Percentiles rank a stretch among this genome's conserved stretches.
Evolutionary conservation across 2,329 filamentous ascomycete species (phyloP).

Genomic region (Penicillium thymicola): DNA sequence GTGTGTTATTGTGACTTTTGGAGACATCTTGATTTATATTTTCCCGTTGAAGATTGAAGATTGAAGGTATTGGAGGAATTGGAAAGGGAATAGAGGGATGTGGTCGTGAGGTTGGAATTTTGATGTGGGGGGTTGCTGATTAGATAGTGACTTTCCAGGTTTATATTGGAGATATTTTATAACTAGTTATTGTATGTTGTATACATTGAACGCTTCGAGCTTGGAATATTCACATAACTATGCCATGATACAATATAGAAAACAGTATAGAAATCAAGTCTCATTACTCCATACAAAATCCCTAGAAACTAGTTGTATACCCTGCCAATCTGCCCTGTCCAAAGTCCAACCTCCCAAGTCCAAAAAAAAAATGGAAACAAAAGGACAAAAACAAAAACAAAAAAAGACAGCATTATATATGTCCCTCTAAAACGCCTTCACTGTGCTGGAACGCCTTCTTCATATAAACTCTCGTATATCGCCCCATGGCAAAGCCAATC

Average conservation of each 20-base stretch:
- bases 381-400: neutral
- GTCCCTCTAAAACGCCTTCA: slow-evolving; percentile 13
- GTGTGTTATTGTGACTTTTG: slow-evolving; percentile 29
- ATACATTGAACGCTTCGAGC: no score
- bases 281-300: neutral
- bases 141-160: slow-evolving; percentile 1
- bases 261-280: neutral
- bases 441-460: slow-evolving; percentile 23
- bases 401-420: slow-evolving; percentile 9
- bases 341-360: neutral
- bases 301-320: neutral
- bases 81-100: neutral
- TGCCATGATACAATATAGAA: neutral
- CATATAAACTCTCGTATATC: slow-evolving; percentile 55
- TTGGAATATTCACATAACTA: neutral
- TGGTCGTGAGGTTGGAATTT: slow-evolving; percentile 3
- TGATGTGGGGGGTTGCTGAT: slow-evolving; percentile 10
- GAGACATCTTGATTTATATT: neutral
- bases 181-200: no score
- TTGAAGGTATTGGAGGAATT: slow-evolving; percentile 2
- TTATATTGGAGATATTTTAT: neutral
- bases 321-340: slow-evolving; percentile 11
- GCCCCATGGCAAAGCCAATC: slow-evolving; percentile 57
- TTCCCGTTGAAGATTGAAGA: neutral
- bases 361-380: neutral